These are phyloP conservation scores for Clavispora santaluciae DNA, from an alignment of 805 yeast genomes.

Conservation along the genomic window DNA sequence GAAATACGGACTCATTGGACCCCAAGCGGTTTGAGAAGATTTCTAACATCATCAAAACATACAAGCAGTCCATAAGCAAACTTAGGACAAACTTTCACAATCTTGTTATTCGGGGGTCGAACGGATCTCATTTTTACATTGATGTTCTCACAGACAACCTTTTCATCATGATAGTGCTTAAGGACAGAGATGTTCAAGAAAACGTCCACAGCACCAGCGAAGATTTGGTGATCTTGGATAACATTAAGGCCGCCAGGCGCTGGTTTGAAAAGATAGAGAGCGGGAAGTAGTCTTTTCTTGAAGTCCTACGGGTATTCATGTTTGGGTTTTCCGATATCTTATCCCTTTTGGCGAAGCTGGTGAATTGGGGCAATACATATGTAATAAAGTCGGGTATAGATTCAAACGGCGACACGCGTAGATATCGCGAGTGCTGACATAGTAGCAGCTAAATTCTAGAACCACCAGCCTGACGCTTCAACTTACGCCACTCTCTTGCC, in stretches of 20 bases:
- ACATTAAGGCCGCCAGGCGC: slow-evolving; percentile 51
- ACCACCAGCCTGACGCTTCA: too few relatives aligned
- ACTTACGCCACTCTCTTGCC: too few relatives aligned
- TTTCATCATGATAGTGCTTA: slow-evolving; percentile 57
- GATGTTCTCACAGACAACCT: slow-evolving; percentile 56
- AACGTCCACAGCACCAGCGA: slow-evolving; percentile 29
- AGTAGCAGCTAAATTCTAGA: too few relatives aligned
- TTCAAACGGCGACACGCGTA: too few relatives aligned
- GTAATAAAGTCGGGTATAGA: too few relatives aligned
- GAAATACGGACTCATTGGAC: slow-evolving; percentile 43
- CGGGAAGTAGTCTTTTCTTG: slow-evolving; percentile 8
- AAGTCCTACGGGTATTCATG: not conserved
- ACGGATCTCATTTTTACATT: slow-evolving; percentile 43
- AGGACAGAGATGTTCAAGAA: slow-evolving; percentile 28
- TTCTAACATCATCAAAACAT: slow-evolving; percentile 88
- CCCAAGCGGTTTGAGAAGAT: slow-evolving; percentile 94
- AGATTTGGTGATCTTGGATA: slow-evolving; percentile 48
- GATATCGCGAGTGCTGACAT: too few relatives aligned
- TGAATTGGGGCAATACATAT: too few relatives aligned
- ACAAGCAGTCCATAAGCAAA: slow-evolving; percentile 86
- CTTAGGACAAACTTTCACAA: slow-evolving; percentile 80
- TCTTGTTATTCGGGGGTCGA: slow-evolving; percentile 60
- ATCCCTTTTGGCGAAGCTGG: too few relatives aligned
- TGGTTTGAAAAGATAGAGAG: slow-evolving; percentile 47
- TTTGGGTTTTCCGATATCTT: too few relatives aligned